Evolutionary conservation across 1,284 basidiomycete species (phyloP), one percentile per base, ranked within the genome.

Genomic region (Malassezia psittaci): DNA sequence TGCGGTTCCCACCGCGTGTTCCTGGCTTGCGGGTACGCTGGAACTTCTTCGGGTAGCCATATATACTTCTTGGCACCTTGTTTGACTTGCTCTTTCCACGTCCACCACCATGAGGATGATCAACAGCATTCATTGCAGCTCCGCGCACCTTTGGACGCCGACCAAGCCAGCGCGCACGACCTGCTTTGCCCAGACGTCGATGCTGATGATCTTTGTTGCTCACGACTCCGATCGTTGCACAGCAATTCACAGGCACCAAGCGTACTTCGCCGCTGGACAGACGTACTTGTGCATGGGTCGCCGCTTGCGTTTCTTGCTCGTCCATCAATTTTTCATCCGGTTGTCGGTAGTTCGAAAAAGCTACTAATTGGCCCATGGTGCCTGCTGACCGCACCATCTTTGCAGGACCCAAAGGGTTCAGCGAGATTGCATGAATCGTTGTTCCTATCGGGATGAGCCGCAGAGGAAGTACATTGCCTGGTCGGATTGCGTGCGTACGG

Each of bases 91-190:
- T 88, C 78, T 94, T 96, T 72, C 93, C 93, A 78, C 93, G 86
- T 75, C 93, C 91, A 80, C 93, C 93, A 78, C 93, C 93, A 76
- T 90, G 90, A 61, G 93, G 91, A 77, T 98, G 93, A 77, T 96
- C 93, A 84, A 48, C 76, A 81, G 89, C 85, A 77, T 98, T 98
- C 93, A 96, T 96, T 24, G 93, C 93, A 61, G 96, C 85, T 85
- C 93, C 93, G 75, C 93, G 84, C 34, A 96, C 90, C 61, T 83
- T 83, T 2, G 93, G 93, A 67, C 86, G 78, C 65, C 83, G 78
- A 37, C 93, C 93, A 29, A 96, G 77, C 89, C 90, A 94, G 47
- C 94, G 81, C 48, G 79, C 80, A 61, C 93, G 78, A 41, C 93
- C 93, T 15, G 94, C 93, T 77, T 98, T 98, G 40, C 90, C 93